These are phyloP conservation scores for Chaetomium fimeti DNA, from an alignment of 495 filamentous ascomycete species.

Conservation along the genomic window DNA sequence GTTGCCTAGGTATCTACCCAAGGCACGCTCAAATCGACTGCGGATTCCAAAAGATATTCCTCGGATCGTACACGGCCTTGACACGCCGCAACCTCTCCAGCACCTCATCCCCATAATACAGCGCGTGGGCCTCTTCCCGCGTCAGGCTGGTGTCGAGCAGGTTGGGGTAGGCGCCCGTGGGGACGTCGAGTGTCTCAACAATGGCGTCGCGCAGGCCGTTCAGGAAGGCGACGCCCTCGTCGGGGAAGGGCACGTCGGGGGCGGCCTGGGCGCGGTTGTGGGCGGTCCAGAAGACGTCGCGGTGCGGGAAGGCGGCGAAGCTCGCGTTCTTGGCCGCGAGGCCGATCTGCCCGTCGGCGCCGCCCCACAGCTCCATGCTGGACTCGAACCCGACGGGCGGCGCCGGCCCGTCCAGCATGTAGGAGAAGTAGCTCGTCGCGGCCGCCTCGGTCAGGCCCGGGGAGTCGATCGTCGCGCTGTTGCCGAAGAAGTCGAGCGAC, in stretches of 20 bases:
- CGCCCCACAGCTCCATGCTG: slow-evolving; percentile 28
- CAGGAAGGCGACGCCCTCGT: slow-evolving; percentile 14
- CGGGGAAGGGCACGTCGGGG: slow-evolving; percentile 14
- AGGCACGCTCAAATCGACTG: slow-evolving; percentile 24
- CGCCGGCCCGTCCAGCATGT: slow-evolving; percentile 10
- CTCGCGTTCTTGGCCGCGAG: slow-evolving; percentile 3
- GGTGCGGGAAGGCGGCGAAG: slow-evolving; percentile 24
- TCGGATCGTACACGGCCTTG: slow-evolving; percentile 19
- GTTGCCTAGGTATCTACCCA: too few species aligned
- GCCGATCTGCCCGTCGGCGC: slow-evolving; percentile 22
- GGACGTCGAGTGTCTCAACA: not conserved
- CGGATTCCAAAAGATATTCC: slow-evolving; percentile 24
- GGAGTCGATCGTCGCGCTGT: slow-evolving; percentile 20
- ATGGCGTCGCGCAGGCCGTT: slow-evolving; percentile 23
- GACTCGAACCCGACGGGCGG: slow-evolving; percentile 20
- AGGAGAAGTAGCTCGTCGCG: slow-evolving; percentile 15
- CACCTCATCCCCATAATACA: slow-evolving; percentile 25
- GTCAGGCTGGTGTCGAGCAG: slow-evolving; percentile 21
- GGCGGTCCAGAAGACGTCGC: slow-evolving; percentile 24
- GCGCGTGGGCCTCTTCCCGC: slow-evolving; percentile 10
- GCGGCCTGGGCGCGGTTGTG: slow-evolving; percentile 19
- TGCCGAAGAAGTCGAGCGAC: slow-evolving; percentile 26
- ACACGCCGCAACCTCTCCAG: slow-evolving; percentile 9
- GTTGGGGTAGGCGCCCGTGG: slow-evolving; percentile 21
- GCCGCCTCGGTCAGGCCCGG: slow-evolving; percentile 16